phyloP scores from a whole-genome alignment of 2,329 filamentous ascomycete genomes.

The Penicillium sp. region DNA sequence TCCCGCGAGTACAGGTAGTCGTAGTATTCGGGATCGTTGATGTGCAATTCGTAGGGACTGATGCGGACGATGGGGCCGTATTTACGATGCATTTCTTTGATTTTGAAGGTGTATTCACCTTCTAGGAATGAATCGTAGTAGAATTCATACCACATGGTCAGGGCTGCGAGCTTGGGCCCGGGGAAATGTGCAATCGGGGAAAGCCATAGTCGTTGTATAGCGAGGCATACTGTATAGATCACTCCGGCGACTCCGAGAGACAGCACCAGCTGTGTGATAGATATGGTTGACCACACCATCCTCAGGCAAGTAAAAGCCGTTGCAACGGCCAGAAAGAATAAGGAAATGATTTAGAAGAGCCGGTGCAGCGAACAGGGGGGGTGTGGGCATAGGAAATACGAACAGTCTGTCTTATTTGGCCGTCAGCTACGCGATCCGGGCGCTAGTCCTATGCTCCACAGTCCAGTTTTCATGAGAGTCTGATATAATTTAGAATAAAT shows the following conservation, averaged over 20 bases:
- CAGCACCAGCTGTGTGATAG: constrained; percentile 10
- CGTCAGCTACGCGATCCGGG: neutral
- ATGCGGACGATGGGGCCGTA: constrained; percentile 32
- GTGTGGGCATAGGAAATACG: neutral
- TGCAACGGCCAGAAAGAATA: neutral
- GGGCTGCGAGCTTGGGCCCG: constrained; percentile 28
- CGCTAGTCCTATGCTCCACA: neutral
- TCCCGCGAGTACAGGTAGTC: constrained; percentile 30
- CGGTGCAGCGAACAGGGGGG: neutral
- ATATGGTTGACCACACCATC: constrained; percentile 10
- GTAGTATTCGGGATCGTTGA: constrained; percentile 35
- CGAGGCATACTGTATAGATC: constrained; percentile 8
- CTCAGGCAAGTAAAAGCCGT: neutral
- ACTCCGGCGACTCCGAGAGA: constrained; percentile 1
- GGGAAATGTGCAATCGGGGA: constrained; percentile 32
- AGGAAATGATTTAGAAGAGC: neutral
- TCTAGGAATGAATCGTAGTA: constrained; percentile 28
- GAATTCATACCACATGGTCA: constrained; percentile 32
- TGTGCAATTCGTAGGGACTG: constrained; percentile 36
- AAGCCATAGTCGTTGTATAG: constrained; percentile 23
- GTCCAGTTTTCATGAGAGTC: neutral
- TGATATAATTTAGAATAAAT: neutral
- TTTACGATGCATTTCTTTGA: constrained; percentile 29
- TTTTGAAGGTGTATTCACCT: constrained; percentile 29
- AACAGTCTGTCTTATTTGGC: constrained; percentile 1